These are phyloP conservation scores for Vanderwaltozyma polyspora DNA, from an alignment of 805 yeast genomes.

Conservation along the genomic window DNA sequence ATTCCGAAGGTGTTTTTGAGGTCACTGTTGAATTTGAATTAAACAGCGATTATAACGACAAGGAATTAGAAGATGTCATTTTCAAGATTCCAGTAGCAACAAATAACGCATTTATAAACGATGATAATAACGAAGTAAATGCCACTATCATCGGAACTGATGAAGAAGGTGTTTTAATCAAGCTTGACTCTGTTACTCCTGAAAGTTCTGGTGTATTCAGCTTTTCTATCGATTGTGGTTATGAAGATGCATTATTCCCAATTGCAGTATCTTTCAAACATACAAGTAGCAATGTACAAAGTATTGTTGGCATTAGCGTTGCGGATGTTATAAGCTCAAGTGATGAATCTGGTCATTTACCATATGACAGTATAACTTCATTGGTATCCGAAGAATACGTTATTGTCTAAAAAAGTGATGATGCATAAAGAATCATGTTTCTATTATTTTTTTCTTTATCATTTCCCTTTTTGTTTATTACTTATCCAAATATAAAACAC, in stretches of 20 bases:
- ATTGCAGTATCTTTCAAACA: slow-evolving; percentile 56
- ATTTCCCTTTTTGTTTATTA: too few relatives aligned
- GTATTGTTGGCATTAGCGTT: slow-evolving; percentile 55
- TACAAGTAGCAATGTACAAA: slow-evolving; percentile 32
- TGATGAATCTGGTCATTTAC: slow-evolving; percentile 46
- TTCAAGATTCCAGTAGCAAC: slow-evolving; percentile 55
- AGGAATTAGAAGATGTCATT: slow-evolving; percentile 40
- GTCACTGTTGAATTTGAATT: slow-evolving; percentile 87
- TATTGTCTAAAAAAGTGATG: slow-evolving; percentile 39
- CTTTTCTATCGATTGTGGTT: slow-evolving; percentile 59
- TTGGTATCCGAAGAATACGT: slow-evolving; percentile 49
- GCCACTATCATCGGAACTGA: slow-evolving; percentile 46
- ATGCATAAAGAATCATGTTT: too few relatives aligned
- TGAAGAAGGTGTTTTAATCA: slow-evolving; percentile 61
- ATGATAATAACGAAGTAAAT: slow-evolving; percentile 37
- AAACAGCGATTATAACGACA: slow-evolving; percentile 34
- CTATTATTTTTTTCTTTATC: too few relatives aligned
- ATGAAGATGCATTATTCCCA: slow-evolving; percentile 84
- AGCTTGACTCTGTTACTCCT: slow-evolving; percentile 42
- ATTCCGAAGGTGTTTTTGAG: slow-evolving; percentile 44
- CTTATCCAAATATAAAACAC: too few relatives aligned
- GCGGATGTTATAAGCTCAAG: slow-evolving; percentile 41
- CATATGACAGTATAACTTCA: slow-evolving; percentile 55
- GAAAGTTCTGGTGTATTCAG: slow-evolving; percentile 65
- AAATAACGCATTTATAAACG: slow-evolving; percentile 40